A percentile compares a stretch with the other conserved stretches of the same genome.
phyloP scores from a whole-genome alignment of 345 rosid species.

The Passiflora organensis region DNA sequence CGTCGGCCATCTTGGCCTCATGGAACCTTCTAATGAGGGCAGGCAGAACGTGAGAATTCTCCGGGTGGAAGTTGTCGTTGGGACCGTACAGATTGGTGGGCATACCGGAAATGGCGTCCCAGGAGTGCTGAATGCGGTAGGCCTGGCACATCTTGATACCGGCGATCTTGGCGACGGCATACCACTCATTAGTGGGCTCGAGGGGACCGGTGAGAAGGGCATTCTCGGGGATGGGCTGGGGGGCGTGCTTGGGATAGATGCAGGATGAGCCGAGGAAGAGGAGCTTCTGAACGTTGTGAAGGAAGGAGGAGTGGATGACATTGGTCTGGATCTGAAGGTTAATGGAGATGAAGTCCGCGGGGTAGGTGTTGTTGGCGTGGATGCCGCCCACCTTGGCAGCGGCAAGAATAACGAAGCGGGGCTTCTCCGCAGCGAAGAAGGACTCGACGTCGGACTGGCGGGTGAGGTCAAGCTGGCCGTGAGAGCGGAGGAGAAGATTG shows the following conservation, averaged over 20 bases:
- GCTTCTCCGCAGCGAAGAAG: constrained; percentile 64
- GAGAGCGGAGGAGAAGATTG: constrained; percentile 64
- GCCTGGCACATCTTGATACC: constrained; percentile 98
- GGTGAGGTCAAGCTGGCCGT: constrained; percentile 79
- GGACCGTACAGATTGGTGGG: constrained; percentile 95
- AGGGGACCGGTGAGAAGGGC: constrained; percentile 77
- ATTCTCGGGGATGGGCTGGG: constrained; percentile 80
- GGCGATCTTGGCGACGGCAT: constrained; percentile 80
- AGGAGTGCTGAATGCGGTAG: constrained; percentile 62
- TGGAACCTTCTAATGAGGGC: constrained; percentile 89
- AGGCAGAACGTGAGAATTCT: constrained; percentile 90
- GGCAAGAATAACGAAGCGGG: constrained; percentile 65
- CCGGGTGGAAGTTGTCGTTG: constrained; percentile 80
- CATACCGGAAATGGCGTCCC: constrained; percentile 89
- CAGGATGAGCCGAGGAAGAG: constrained; percentile 93
- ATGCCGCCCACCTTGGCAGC: constrained; percentile 98
- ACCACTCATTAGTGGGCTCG: constrained; percentile 97
- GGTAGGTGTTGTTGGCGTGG: constrained; percentile 92
- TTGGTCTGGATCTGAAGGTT: constrained; percentile 96
- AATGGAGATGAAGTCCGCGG: constrained; percentile 86
- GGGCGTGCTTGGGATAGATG: constrained; percentile 88
- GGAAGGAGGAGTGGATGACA: constrained; percentile 72
- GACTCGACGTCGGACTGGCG: constrained; percentile 71
- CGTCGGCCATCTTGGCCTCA: constrained; percentile 65
- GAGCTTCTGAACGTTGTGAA: constrained; percentile 60